Evolutionary conservation across 2,329 filamentous ascomycete species (phyloP).

Genomic region (Curvularia verruculosa): DNA sequence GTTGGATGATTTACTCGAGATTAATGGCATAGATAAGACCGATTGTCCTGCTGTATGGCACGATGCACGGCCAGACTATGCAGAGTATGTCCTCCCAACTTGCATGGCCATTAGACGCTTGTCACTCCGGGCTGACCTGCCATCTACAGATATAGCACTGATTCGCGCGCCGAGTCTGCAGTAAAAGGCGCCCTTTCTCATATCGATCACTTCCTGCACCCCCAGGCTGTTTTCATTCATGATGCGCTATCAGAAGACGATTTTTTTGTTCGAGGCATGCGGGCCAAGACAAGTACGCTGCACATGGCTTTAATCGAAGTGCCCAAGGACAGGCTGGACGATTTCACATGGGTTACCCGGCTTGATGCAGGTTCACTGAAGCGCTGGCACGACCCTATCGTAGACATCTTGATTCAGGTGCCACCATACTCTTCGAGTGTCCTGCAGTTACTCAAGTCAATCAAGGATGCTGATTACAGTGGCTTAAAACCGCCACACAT

Average conservation of each 20-base stretch:
- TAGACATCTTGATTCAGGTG: slow-evolving; percentile 86
- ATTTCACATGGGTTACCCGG: slow-evolving; percentile 77
- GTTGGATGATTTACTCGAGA: slow-evolving; percentile 69
- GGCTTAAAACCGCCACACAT: slow-evolving; percentile 73
- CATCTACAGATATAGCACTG: slow-evolving; percentile 61
- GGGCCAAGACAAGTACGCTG: slow-evolving; percentile 59
- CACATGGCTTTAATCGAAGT: slow-evolving; percentile 75
- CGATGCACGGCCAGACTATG: slow-evolving; percentile 78
- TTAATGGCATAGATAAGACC: slow-evolving; percentile 76
- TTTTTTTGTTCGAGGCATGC: slow-evolving; percentile 69
- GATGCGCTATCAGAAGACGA: slow-evolving; percentile 68
- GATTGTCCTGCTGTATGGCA: slow-evolving; percentile 71
- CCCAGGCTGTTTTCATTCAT: slow-evolving; percentile 78
- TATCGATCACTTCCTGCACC: slow-evolving; percentile 75
- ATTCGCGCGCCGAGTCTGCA: slow-evolving; percentile 70
- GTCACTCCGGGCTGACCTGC: neutral
- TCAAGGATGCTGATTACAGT: slow-evolving; percentile 76
- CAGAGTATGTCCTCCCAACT: slow-evolving; percentile 47
- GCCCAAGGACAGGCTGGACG: slow-evolving; percentile 66
- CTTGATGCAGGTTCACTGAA: slow-evolving; percentile 75
- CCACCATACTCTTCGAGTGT: slow-evolving; percentile 74
- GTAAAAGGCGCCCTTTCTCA: slow-evolving; percentile 71
- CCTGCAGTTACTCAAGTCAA: slow-evolving; percentile 75
- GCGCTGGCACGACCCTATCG: slow-evolving; percentile 76
- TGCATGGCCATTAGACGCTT: neutral